A percentile compares a stretch with the other conserved stretches of the same genome.
Evolutionary conservation across 2,329 filamentous ascomycete genomes (phyloP).

Genomic region (Juglanconis oblonga): DNA sequence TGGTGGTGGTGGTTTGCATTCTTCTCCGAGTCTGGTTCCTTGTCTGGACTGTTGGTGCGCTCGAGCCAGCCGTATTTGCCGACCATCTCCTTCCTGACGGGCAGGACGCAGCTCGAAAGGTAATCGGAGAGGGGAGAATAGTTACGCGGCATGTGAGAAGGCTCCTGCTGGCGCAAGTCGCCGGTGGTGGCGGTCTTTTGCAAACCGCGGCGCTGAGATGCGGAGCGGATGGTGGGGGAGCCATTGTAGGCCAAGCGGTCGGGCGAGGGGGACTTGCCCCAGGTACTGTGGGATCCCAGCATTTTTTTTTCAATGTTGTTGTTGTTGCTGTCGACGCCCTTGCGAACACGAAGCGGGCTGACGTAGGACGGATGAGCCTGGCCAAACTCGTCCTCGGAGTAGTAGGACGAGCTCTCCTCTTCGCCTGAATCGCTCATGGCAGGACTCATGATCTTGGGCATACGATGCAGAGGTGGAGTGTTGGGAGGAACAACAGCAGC

Average conservation of each 20-base stretch:
- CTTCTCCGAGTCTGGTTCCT: slow-evolving; percentile 14
- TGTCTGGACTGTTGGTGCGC: slow-evolving; percentile 32
- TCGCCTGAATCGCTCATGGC: not conserved
- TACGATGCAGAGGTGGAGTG: slow-evolving; percentile 11
- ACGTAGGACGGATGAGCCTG: slow-evolving; percentile 19
- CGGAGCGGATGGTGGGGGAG: not conserved
- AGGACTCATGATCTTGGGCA: slow-evolving; percentile 6
- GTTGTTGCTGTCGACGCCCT: slow-evolving; percentile 15
- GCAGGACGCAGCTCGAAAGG: slow-evolving; percentile 37
- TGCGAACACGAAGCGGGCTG: slow-evolving; percentile 27
- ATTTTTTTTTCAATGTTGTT: slow-evolving; percentile 3
- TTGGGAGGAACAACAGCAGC: slow-evolving; percentile 1
- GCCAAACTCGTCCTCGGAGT: slow-evolving; percentile 28
- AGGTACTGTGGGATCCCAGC: slow-evolving; percentile 6
- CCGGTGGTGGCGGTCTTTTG: slow-evolving; percentile 16
- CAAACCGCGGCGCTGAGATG: slow-evolving; percentile 6
- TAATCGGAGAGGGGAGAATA: slow-evolving; percentile 44
- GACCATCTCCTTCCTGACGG: slow-evolving; percentile 50
- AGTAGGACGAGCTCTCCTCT: slow-evolving; percentile 28
- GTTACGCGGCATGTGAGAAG: slow-evolving; percentile 16
- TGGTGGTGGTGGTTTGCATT: slow-evolving; percentile 1
- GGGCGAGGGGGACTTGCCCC: slow-evolving; percentile 3
- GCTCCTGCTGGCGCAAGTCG: slow-evolving; percentile 18
- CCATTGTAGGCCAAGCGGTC: not conserved
- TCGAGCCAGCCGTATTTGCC: slow-evolving; percentile 58